A percentile compares a stretch with the other conserved stretches of the same genome.
Conservation (phyloP, 1,284 basidiomycete species). For the Tilletia horrida region DNA sequence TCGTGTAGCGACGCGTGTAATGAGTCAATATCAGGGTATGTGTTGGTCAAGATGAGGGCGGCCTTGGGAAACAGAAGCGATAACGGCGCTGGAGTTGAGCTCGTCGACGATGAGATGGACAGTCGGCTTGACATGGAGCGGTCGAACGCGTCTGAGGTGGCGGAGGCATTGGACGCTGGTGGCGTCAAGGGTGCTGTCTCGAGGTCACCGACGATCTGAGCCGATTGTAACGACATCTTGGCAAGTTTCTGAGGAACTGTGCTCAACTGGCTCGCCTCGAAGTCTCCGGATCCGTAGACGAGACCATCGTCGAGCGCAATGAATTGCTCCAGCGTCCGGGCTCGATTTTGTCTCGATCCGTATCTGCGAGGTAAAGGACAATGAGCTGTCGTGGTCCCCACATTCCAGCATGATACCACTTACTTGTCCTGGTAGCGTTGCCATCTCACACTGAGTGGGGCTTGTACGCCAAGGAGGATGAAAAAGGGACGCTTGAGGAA, state of each 20-base stretch:
- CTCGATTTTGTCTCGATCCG: neutral
- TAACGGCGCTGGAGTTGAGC: conserved; percentile 26
- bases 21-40: conserved; percentile 62
- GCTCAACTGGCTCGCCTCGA: neutral
- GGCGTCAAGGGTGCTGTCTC: neutral
- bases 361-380: neutral
- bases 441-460: conserved; percentile 64
- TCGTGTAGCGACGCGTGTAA: conserved; percentile 67
- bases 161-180: neutral
- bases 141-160: neutral
- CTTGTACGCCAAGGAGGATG: conserved; percentile 79
- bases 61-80: conserved; percentile 46
- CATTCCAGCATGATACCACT: too few species aligned
- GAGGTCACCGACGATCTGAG: too few species aligned
- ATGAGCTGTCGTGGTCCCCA: too few species aligned
- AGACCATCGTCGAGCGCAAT: conserved; percentile 39
- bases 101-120: conserved; percentile 6
- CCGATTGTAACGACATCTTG: too few species aligned
- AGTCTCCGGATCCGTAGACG: conserved; percentile 30
- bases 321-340: conserved; percentile 43
- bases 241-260: too few species aligned
- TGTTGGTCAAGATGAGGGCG: conserved; percentile 70
- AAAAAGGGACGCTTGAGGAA: conserved; percentile 89
- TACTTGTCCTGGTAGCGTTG: conserved; percentile 25
- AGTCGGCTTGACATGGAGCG: conserved; percentile 19